Evolutionary conservation across 805 yeast genomes (phyloP).

Genomic region (Metschnikowia kofuensis): DNA sequence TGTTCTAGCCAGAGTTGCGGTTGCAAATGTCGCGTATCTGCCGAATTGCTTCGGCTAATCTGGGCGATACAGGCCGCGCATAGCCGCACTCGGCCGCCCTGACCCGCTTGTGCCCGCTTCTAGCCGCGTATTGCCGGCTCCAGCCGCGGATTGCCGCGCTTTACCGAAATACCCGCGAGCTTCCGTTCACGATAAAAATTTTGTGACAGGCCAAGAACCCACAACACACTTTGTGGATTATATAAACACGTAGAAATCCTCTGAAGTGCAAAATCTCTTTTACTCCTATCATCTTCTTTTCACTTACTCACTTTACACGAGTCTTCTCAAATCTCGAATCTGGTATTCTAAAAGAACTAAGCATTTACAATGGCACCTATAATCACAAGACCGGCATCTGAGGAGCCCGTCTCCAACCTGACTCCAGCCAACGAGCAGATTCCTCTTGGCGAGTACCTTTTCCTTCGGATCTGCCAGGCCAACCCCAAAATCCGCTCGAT

Average conservation of each 20-base stretch:
- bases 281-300: too few relatives aligned
- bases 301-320: too few relatives aligned
- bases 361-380: slow-evolving; percentile 16
- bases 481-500: slow-evolving; percentile 51
- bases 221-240: too few relatives aligned
- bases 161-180: neutral
- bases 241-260: too few relatives aligned
- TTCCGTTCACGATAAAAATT: too few relatives aligned
- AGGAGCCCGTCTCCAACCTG: slow-evolving; percentile 2
- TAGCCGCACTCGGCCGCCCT: neutral
- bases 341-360: neutral
- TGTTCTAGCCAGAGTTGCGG: neutral
- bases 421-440: slow-evolving; percentile 16
- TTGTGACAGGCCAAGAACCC: too few relatives aligned
- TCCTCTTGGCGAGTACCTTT: slow-evolving; percentile 65
- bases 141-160: neutral
- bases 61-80: neutral
- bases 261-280: too few relatives aligned
- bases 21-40: neutral
- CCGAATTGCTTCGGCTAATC: neutral
- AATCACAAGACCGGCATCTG: slow-evolving; percentile 14
- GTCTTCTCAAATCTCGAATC: too few relatives aligned
- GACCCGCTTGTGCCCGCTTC: neutral
- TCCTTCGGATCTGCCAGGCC: slow-evolving; percentile 51
- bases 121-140: slow-evolving; percentile 5